Evolutionary conservation across 192 early-diverging fungal species (phyloP).

Genomic region (Allomyces arbusculus): DNA sequence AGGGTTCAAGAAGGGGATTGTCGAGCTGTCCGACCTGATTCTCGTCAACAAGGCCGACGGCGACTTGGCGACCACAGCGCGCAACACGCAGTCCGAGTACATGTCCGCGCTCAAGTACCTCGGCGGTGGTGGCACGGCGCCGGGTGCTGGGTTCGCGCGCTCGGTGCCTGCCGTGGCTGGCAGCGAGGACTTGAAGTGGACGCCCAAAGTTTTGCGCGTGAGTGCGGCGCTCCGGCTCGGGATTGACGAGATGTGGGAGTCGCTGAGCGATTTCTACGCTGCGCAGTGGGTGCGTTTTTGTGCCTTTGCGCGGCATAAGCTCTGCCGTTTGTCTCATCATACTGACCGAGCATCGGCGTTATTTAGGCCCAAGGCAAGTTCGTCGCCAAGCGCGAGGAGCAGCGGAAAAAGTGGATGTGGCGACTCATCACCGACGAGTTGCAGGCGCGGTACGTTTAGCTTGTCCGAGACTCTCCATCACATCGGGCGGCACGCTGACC

Average conservation of each 20-base stretch:
- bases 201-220: constrained; percentile 27
- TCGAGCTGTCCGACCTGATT: constrained; percentile 63
- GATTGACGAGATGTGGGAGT: constrained; percentile 33
- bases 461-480: neutral
- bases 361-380: neutral
- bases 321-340: too few species aligned
- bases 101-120: constrained; percentile 48
- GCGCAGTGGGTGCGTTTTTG: neutral
- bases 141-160: constrained; percentile 19
- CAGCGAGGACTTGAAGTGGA: neutral
- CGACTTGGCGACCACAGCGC: constrained; percentile 33
- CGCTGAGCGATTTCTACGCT: constrained; percentile 28
- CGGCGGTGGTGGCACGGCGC: constrained; percentile 13
- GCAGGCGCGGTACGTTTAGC: constrained; percentile 21
- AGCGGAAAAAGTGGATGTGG: constrained; percentile 51
- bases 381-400: constrained; percentile 31
- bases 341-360: too few species aligned
- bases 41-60: constrained; percentile 71
- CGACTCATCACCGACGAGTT: constrained; percentile 38
- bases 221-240: constrained; percentile 28
- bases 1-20: constrained; percentile 74
- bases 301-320: too few species aligned
- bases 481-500: neutral
- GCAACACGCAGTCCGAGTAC: constrained; percentile 45
- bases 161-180: neutral